A percentile compares a stretch with the other conserved stretches of the same genome.
Conservation (phyloP, 768 basidiomycete species). For the Grammothele lineata region DNA sequence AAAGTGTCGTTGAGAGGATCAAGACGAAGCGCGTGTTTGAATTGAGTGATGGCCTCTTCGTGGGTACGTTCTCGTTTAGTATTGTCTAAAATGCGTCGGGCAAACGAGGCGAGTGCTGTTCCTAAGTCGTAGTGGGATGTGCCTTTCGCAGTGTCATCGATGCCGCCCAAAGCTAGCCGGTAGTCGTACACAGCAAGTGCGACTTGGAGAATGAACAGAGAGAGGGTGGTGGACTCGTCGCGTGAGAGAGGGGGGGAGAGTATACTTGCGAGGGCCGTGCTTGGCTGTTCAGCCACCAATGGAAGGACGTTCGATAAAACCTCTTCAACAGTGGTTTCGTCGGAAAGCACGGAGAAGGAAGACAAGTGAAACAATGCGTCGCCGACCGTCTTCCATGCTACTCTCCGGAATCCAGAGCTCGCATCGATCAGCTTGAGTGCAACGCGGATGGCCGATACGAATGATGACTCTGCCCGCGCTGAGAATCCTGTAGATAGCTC, state of each 20-base stretch:
- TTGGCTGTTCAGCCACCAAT: conserved; percentile 36
- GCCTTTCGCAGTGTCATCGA: conserved; percentile 45
- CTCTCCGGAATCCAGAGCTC: conserved; percentile 58
- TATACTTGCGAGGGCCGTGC: conserved; percentile 39
- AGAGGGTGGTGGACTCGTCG: conserved; percentile 18
- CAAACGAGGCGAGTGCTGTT: conserved; percentile 52
- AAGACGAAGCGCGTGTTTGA: conserved; percentile 69
- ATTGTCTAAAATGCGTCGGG: conserved; percentile 26
- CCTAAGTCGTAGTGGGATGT: conserved; percentile 77
- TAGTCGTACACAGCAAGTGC: conserved; percentile 60
- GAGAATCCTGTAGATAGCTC: conserved; percentile 69
- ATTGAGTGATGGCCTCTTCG: conserved; percentile 43
- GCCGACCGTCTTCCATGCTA: conserved; percentile 80
- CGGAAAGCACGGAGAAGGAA: conserved; percentile 41
- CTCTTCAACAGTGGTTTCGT: conserved; percentile 36
- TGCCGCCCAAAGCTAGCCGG: conserved; percentile 51
- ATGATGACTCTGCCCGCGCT: conserved; percentile 69
- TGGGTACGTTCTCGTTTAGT: conserved; percentile 31
- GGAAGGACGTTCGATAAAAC: conserved; percentile 32
- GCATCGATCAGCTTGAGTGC: conserved; percentile 47
- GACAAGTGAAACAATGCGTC: conserved; percentile 75
- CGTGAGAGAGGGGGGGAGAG: conserved; percentile 28
- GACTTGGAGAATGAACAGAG: conserved; percentile 39
- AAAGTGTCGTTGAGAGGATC: conserved; percentile 68
- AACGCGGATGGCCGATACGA: conserved; percentile 53